phyloP scores from a whole-genome alignment of 106 monocot species.

The Gastrodia elata region DNA sequence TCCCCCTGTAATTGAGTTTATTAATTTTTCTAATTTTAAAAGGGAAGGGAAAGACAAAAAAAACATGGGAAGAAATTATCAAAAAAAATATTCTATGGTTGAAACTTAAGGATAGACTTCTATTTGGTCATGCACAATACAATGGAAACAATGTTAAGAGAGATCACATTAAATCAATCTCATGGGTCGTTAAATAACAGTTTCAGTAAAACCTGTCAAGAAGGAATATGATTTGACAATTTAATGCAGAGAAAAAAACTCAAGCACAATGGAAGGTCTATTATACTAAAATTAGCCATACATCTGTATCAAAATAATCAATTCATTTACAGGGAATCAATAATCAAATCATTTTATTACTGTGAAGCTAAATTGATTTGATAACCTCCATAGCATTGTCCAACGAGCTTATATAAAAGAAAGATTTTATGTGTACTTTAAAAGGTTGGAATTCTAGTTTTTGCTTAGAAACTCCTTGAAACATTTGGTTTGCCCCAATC shows the following conservation, averaged over 20 bases:
- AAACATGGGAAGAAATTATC: too few species aligned
- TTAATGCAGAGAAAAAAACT: neutral
- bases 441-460: neutral
- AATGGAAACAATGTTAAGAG: too few species aligned
- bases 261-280: neutral
- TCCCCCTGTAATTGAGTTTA: too few species aligned
- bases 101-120: too few species aligned
- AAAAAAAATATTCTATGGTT: too few species aligned
- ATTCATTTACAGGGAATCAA: neutral
- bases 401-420: neutral
- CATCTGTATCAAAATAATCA: neutral
- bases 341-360: too few species aligned
- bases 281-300: neutral
- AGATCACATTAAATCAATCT: too few species aligned
- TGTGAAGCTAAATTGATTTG: too few species aligned
- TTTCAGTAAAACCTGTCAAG: neutral
- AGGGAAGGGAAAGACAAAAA: too few species aligned
- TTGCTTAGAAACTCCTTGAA: conserved; percentile 1
- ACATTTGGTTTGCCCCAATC: neutral
- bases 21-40: too few species aligned
- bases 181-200: neutral
- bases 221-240: neutral
- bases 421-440: neutral
- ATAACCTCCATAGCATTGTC: too few species aligned
- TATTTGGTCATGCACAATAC: too few species aligned